Percentiles rank a stretch among this genome's conserved stretches.
Conservation (phyloP, 83 land plant species). For the Thuja plicata region DNA sequence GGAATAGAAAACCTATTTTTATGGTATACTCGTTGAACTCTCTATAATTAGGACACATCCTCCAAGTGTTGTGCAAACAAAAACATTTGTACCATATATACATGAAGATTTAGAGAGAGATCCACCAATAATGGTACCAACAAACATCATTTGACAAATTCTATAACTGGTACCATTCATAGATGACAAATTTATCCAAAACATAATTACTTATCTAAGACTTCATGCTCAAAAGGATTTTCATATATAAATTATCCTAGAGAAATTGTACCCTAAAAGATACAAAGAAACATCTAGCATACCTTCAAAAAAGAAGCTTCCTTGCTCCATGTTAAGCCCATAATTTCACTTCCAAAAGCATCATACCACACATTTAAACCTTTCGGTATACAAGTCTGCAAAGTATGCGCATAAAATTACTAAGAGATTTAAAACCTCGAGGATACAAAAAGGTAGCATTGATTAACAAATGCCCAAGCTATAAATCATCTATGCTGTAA, state of each 20-base stretch:
- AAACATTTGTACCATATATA: neutral
- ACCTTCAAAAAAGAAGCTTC: neutral
- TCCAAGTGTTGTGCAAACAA: neutral
- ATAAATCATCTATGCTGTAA: neutral
- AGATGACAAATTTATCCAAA: neutral
- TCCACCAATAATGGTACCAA: neutral
- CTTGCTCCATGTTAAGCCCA: conserved; percentile 74
- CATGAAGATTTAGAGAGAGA: neutral
- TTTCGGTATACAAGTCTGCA: conserved; percentile 64
- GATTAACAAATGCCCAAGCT: neutral
- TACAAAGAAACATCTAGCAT: neutral
- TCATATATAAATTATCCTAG: neutral
- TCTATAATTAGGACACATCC: too few relatives aligned
- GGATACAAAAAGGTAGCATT: neutral
- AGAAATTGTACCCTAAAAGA: neutral
- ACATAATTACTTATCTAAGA: neutral
- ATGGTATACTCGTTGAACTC: too few relatives aligned
- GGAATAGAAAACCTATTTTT: too few relatives aligned
- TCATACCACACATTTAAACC: conserved; percentile 80
- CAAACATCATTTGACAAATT: neutral
- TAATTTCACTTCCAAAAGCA: conserved; percentile 73
- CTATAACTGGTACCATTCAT: neutral
- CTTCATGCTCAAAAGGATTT: neutral
- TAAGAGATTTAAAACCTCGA: neutral
- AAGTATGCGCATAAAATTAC: neutral